Evolutionary conservation across 495 filamentous ascomycete genomes (phyloP).

Genomic region (Sordaria brevicollis): DNA sequence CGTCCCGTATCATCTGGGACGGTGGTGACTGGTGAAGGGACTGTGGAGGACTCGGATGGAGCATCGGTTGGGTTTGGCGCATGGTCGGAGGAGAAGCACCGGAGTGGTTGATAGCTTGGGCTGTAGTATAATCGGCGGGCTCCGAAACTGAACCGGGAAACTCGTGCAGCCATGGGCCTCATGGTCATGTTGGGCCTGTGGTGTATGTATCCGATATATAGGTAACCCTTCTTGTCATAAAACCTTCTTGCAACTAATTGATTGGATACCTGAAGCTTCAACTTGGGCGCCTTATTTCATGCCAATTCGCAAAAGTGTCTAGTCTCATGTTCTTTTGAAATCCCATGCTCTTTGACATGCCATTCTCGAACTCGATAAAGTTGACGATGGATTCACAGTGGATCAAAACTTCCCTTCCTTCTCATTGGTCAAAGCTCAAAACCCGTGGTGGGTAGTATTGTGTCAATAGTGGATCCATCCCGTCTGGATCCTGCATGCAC

Average conservation of each 20-base stretch:
- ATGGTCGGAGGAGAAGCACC: neutral
- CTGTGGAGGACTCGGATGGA: neutral
- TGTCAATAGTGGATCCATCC: neutral
- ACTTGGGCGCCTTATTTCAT: neutral
- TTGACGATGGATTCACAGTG: neutral
- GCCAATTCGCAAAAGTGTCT: neutral
- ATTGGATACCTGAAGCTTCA: neutral
- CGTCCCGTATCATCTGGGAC: neutral
- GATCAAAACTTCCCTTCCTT: neutral
- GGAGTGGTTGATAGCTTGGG: neutral
- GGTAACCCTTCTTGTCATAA: neutral
- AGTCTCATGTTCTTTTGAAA: neutral
- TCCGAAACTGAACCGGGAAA: neutral
- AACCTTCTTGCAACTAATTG: neutral
- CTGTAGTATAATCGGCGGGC: neutral
- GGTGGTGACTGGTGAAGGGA: neutral
- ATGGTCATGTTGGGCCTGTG: neutral
- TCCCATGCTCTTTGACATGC: no score
- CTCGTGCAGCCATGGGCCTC: neutral
- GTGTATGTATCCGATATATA: neutral
- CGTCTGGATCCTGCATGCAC: neutral
- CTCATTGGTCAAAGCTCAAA: neutral
- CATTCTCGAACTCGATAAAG: neutral
- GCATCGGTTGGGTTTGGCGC: neutral
- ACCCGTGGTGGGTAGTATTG: neutral